These are phyloP conservation scores for Diaporthe humulicola DNA, from an alignment of 2,329 filamentous ascomycete species.

Conservation along the genomic window DNA sequence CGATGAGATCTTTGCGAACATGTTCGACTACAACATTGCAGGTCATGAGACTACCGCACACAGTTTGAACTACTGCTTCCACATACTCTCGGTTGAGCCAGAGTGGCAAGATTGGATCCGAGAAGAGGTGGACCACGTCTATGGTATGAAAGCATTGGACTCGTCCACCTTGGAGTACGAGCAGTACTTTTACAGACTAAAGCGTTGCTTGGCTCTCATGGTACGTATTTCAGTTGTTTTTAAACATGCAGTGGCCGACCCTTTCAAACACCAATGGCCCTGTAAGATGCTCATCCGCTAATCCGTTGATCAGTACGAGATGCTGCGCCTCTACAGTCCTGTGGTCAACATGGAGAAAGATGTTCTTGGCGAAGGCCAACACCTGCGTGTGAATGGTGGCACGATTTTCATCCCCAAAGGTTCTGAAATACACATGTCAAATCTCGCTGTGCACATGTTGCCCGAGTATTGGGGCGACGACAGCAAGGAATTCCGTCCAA, in stretches of 20 bases:
- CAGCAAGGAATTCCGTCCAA: conserved; percentile 10
- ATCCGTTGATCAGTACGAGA: conserved; percentile 20
- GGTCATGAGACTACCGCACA: conserved; percentile 31
- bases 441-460: conserved; percentile 24
- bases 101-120: conserved; percentile 18
- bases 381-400: conserved; percentile 3
- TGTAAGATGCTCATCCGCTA: background rate
- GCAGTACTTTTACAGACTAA: conserved; percentile 30
- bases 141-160: background rate
- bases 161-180: conserved; percentile 18
- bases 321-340: conserved; percentile 31
- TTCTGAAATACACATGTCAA: conserved; percentile 15
- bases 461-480: conserved; percentile 26
- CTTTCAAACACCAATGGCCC: too few species aligned
- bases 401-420: conserved; percentile 16
- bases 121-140: conserved; percentile 30
- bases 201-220: conserved; percentile 36
- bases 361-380: conserved; percentile 8
- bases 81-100: conserved; percentile 19
- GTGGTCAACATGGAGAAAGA: conserved; percentile 21
- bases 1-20: conserved; percentile 29
- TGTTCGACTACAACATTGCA: conserved; percentile 28
- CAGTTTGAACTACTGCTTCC: conserved; percentile 26
- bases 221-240: background rate
- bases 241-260: too few species aligned